Conservation (phyloP, 2,329 filamentous ascomycete genomes). For the Neopestalotiopsis sp. region DNA sequence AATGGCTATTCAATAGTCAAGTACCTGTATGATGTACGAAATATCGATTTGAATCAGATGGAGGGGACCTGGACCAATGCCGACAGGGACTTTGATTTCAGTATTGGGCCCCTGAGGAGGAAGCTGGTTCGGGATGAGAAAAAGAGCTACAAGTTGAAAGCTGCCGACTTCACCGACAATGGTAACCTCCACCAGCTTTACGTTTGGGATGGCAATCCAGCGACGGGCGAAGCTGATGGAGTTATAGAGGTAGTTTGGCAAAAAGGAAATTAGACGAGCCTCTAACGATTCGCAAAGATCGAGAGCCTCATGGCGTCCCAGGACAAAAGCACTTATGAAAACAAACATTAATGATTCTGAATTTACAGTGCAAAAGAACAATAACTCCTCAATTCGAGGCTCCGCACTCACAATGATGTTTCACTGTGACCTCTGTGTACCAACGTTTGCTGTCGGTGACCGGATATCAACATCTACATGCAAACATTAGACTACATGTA, state of each 20-base stretch:
- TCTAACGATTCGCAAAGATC: background rate
- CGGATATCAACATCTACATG: no score
- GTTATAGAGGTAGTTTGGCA: conserved; percentile 56
- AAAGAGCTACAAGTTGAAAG: conserved; percentile 55
- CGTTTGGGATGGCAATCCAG: conserved; percentile 48
- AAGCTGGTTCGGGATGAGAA: conserved; percentile 47
- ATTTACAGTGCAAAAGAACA: no score
- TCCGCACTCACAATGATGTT: no score
- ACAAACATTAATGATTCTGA: no score
- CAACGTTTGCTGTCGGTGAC: no score
- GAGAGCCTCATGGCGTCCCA: background rate
- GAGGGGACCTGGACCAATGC: conserved; percentile 60
- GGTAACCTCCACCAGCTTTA: conserved; percentile 61
- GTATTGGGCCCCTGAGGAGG: conserved; percentile 56
- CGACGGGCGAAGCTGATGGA: conserved; percentile 49
- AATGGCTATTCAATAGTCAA: conserved; percentile 64
- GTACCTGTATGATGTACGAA: conserved; percentile 48
- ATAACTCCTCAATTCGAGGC: no score
- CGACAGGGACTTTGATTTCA: conserved; percentile 55
- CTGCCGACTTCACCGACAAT: conserved; percentile 45
- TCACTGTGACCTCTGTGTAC: no score
- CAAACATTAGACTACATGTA: no score
- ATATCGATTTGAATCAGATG: conserved; percentile 49
- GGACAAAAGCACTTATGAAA: background rate
- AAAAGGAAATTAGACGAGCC: conserved; percentile 32